A percentile compares a stretch with the other conserved stretches of the same genome.
Evolutionary conservation across 1,284 basidiomycete genomes (phyloP).

Genomic region (Sanghuangporus weigelae): DNA sequence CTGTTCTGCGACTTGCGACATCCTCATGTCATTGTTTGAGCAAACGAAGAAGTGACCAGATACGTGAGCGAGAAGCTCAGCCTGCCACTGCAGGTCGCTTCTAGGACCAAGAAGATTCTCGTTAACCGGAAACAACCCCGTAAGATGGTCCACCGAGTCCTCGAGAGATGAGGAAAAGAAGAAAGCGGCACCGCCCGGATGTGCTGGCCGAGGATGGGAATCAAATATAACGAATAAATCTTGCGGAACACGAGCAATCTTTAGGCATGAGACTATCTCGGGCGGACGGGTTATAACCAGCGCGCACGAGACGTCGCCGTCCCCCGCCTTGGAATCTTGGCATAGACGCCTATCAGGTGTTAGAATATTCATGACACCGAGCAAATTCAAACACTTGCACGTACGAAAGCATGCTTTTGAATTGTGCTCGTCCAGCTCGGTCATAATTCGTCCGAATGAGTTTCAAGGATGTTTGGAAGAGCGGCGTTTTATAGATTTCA

Average conservation of each 20-base stretch:
- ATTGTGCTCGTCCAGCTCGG: constrained; percentile 33
- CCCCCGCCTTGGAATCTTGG: constrained; percentile 21
- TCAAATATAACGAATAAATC: constrained; percentile 55
- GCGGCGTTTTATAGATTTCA: constrained; percentile 29
- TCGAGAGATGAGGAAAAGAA: constrained; percentile 41
- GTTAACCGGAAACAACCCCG: constrained; percentile 45
- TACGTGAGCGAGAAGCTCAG: constrained; percentile 53
- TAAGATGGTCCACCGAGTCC: constrained; percentile 39
- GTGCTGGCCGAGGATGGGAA: constrained; percentile 55
- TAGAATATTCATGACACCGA: neutral
- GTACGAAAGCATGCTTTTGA: constrained; percentile 43
- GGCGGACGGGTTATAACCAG: constrained; percentile 64
- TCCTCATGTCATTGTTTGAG: constrained; percentile 20
- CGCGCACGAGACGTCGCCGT: constrained; percentile 24
- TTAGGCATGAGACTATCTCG: constrained; percentile 56
- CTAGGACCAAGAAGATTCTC: constrained; percentile 26
- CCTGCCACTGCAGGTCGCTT: constrained; percentile 48
- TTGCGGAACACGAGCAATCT: constrained; percentile 28
- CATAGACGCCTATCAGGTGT: constrained; percentile 22
- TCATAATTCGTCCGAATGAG: constrained; percentile 36
- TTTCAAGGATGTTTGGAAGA: constrained; percentile 35
- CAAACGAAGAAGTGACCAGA: constrained; percentile 50
- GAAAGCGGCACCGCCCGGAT: constrained; percentile 53
- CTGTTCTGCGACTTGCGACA: constrained; percentile 25
- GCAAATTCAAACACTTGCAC: neutral